Evolutionary conservation across 768 basidiomycete species (phyloP), one percentile per base, ranked within the genome.

Genomic region (Boletus subparvulus): DNA sequence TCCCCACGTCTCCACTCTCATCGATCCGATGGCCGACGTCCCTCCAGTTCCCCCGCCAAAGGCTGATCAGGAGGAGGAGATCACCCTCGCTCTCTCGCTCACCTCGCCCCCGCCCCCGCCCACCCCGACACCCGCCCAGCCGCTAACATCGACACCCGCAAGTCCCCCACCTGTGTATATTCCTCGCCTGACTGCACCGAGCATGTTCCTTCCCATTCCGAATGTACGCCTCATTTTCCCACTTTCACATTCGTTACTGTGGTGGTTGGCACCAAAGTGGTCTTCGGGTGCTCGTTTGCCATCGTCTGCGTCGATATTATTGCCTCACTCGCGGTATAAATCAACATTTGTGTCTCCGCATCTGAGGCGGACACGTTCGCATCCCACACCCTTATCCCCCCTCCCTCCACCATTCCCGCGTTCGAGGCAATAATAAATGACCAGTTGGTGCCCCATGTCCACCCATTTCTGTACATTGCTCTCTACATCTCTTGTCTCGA

Each of bases 161-260:
- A 64, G 58, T 17, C 55, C 63, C 21, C 53, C 65, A 13, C 67
- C 69, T 46, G 65, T 89, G 21, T 86, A 84, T 68, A 75, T 90
- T 28, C 88, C 90, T 3, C 83, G 83, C 37, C 81, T 92, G 37
- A 78, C 86, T 36, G 71, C 83, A 30, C 85, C 90, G 35, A 87
- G 84, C 35, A 87, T 92, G 86, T 93, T 93, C 69, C 74, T 92
- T 46, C 91, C 91, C n/a, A 88, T 92, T 42, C 91, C 92, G 49
- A 91, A 91, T 77, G 91, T 93, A 80, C 83, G 88, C 83, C 74
- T 64, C 62, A 32, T 61, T 70, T 68, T 49, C 54, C 74, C 74
- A 48, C 73, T 82, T 59, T 81, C 79, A 45, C 75, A 75, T 70
- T 72, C 77, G 56, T 75, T 88, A 44, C 77, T 79, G 12, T 88